Base-by-base conservation (phyloP, 202 grass and related monocot genomes). In the Setaria viridis region DNA sequence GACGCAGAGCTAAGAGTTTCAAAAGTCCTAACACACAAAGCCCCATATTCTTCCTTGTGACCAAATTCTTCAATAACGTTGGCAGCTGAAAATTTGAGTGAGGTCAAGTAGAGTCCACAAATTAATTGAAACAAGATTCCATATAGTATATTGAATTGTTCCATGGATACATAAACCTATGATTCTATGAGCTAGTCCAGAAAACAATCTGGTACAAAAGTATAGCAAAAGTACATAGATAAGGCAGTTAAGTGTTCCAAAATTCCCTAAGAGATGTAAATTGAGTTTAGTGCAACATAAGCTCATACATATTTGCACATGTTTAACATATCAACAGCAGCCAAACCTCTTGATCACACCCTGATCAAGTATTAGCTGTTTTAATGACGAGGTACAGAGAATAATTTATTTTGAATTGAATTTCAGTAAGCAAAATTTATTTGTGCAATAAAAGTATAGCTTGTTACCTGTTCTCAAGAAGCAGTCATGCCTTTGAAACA, bases 401-500 rank as follows among this genome's bases (percentile, higher is more conserved):
- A 60, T 14, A 74, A 20, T 67, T 35, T 53, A 35, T 56, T 53
- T 35, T 67, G 32, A 32, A 37, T 63, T 41, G 9, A 58, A 82
- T 77, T 67, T 62, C 4, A 12, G n/a, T 46, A 50, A 85, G 29
- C 5, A 77, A 35, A 81, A 65, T 16, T 54, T 20, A 53, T 10
- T 10, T 70, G 7, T 74, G 59, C 63, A 74, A 74, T 83, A 46
- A 72, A 62, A 32, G 77, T 68, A 87, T 43, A 48, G 62, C 41
- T 34, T 20, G 41, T 89, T 90, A 84, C 93, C 93, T 92, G 96
- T 93, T 91, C 90, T 92, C 89, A 99, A 75, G 86, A 92, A 99
- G 90, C 96, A 99, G 32, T 99, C 96, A 86, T 92, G 93, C 62
- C 90, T 95, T 87, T 95, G 96, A 88, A 86, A 99, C 37, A 85